Evolutionary conservation across 2,329 filamentous ascomycete genomes (phyloP), one percentile per base, ranked within the genome.

Genomic region (Aspergillus costaricaensis): DNA sequence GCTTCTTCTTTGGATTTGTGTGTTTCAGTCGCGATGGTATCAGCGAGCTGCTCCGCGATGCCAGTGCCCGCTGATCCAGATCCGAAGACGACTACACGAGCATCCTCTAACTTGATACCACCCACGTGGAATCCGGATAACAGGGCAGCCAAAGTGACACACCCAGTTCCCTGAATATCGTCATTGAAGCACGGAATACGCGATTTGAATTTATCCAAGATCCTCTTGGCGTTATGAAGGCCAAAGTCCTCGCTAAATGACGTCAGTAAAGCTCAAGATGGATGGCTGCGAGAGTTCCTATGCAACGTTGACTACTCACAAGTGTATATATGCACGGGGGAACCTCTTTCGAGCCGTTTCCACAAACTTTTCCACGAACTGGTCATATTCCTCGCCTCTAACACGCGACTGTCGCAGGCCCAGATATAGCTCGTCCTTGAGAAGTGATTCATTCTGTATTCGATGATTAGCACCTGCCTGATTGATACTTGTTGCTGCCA

Each of bases 141-240:
- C 63, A 96, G 88, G 1, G 90, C 92, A 0, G 92, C 92, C 0
- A 96, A 83, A 0, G 92, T 94, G 1, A 96, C 91, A 61, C 91
- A 94, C 0, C 92, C 92, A 0, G 92, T 96, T 1, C 92, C 92
- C 74, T 96, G 92, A 0, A 96, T 88, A 72, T 96, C 92, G 60
- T 96, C 92, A 69, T 96, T 96, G 81, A 96, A 96, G 74, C 91
- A 96, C 0, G 92, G 83, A 7, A 94, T 88, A 53, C 89, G 71
- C 0, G 88, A 82, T 1, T 88, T 85, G 68, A 95, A 96, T 38
- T 82, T 84, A 61, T 96, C 90, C 0, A 96, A 81, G 2, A 96
- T 85, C 3, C 90, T 85, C 30, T 90, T 83, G 0, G 91, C 90
- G 69, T 96, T 96, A 1, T 76, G 75, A 0, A 96, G 77, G 0